Base-by-base conservation (phyloP, 495 filamentous ascomycete genomes). In the Trichoderma erinaceum region DNA sequence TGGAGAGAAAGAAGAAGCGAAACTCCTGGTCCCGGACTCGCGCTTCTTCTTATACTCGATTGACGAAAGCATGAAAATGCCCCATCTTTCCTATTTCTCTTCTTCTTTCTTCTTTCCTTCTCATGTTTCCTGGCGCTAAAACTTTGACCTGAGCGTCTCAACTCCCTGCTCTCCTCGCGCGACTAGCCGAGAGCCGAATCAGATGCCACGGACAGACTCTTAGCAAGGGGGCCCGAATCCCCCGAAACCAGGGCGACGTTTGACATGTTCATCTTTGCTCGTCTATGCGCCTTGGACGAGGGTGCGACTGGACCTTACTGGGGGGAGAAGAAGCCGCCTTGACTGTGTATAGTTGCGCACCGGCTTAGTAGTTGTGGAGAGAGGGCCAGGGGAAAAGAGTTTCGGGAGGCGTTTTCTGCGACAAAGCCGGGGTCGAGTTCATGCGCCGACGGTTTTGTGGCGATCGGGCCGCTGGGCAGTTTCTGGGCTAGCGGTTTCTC, bases 371-470 rank as follows among this genome's bases (percentile, higher is more conserved):
- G n/a, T n/a, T 23, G 48, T 52, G 48, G n/a, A 18, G 48, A 23
- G 21, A 23, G 35, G 35, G n/a, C n/a, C 48, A 11, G 48, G 48
- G 48, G 18, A 52, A 21, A n/a, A n/a, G 48, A 21, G n/a, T 21
- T 52, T 52, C 10, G 56, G 56, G 25, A 61, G 56, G 56, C 56
- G 25, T 32, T 61, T 61, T 61, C 56, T 61, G 56, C 56, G 56
- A 61, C 56, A 32, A 12, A 15, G 25, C 35, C 35, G 25, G 56
- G 56, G 16, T 25, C 56, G 25, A 32, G 56, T 61, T 61, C 56
- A 61, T 61, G 56, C 56, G 56, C 23, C 25, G 16, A 32, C 12
- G 23, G 56, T 61, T 61, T 61, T 61, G 56, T 3, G 56, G 56
- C 56, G 56, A 32, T 15, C 56, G 56, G 56, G 7, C 10, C 23